Percentiles rank a stretch among this genome's conserved stretches.
These are phyloP conservation scores for Tulasnella sp. DNA, from an alignment of 768 basidiomycete species.

Conservation along the genomic window DNA sequence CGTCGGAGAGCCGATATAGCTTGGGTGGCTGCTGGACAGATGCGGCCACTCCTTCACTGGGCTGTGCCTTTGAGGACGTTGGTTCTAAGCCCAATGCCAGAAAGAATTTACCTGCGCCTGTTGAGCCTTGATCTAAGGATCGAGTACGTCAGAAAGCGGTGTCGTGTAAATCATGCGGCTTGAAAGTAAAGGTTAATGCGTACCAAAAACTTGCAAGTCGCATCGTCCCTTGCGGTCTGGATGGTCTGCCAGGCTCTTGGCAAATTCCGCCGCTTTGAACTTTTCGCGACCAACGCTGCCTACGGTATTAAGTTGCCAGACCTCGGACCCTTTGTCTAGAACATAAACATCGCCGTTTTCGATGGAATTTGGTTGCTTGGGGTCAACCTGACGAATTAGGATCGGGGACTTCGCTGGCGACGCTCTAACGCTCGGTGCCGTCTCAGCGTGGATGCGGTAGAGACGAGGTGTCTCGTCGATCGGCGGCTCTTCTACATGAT, in stretches of 20 bases:
- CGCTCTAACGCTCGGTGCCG: slow-evolving; percentile 24
- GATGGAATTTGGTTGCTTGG: slow-evolving; percentile 39
- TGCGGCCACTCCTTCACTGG: neutral
- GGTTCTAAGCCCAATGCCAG: slow-evolving; percentile 36
- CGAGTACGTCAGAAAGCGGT: neutral
- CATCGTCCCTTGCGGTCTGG: slow-evolving; percentile 25
- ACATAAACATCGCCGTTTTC: slow-evolving; percentile 49
- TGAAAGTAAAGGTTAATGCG: slow-evolving; percentile 20
- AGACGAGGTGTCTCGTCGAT: slow-evolving; percentile 24
- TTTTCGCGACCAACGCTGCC: slow-evolving; percentile 48
- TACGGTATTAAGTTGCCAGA: slow-evolving; percentile 54
- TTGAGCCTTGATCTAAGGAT: slow-evolving; percentile 43
- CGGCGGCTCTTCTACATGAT: slow-evolving; percentile 42
- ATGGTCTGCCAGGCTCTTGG: slow-evolving; percentile 11
- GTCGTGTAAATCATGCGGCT: neutral
- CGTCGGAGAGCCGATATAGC: slow-evolving; percentile 43
- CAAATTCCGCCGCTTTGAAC: slow-evolving; percentile 32
- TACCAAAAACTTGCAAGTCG: slow-evolving; percentile 45
- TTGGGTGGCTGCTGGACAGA: slow-evolving; percentile 16
- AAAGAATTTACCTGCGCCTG: slow-evolving; percentile 44
- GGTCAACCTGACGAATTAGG: slow-evolving; percentile 31
- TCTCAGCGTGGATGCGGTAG: slow-evolving; percentile 12
- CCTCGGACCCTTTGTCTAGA: slow-evolving; percentile 46
- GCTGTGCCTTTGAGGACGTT: slow-evolving; percentile 16
- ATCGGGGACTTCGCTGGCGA: slow-evolving; percentile 23